These are phyloP conservation scores for Globisporangium megalacanthum DNA, from an alignment of 352 stramenopile species.

Conservation along the genomic window DNA sequence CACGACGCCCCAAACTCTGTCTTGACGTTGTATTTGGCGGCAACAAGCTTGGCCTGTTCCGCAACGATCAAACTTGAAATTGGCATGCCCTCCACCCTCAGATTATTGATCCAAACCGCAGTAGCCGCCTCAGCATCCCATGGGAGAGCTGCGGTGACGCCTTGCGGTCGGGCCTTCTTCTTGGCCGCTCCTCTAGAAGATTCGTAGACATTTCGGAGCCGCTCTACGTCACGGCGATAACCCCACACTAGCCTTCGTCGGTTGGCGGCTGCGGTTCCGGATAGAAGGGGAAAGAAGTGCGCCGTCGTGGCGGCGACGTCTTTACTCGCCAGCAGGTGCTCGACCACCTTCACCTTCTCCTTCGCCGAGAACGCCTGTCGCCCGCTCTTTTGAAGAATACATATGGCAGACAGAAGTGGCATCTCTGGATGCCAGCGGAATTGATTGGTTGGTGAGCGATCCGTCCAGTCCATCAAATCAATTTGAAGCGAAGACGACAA, in stretches of 20 bases:
- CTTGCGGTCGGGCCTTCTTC: not conserved
- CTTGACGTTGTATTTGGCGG: too few species aligned
- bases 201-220: not conserved
- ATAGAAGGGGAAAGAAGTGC: not conserved
- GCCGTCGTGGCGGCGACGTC: not conserved
- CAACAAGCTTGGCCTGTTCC: not conserved
- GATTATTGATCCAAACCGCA: not conserved
- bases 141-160: not conserved
- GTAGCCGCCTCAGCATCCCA: not conserved
- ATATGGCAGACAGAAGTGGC: too few species aligned
- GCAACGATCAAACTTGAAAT: not conserved
- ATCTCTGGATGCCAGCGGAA: not conserved
- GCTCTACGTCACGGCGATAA: not conserved
- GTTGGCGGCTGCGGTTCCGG: not conserved
- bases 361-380: not conserved
- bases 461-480: too few species aligned
- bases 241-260: not conserved
- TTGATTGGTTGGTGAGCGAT: not conserved
- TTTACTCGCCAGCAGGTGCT: not conserved
- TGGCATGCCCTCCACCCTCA: not conserved
- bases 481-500: not conserved
- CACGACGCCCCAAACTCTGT: not conserved
- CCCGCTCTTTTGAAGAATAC: not conserved
- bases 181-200: not conserved
- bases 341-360: not conserved